Evolutionary conservation across 345 rosid species (phyloP).

Genomic region (Linum lewisii): DNA sequence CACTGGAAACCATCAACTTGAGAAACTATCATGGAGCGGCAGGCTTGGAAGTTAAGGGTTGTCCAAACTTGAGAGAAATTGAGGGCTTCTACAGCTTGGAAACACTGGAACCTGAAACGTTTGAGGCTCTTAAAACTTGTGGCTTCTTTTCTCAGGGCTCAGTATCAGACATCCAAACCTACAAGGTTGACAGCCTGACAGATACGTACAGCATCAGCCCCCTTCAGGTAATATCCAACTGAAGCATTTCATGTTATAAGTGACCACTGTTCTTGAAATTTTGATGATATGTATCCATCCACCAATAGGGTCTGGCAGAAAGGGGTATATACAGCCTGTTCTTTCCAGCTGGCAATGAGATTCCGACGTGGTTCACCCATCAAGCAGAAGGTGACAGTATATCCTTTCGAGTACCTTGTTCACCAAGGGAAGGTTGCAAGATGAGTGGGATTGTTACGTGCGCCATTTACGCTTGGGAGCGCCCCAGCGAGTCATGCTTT

Average conservation of each 20-base stretch:
- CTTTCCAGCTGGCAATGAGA: not conserved
- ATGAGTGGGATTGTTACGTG: slow-evolving; percentile 1
- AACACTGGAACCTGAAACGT: not conserved
- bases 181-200: slow-evolving; percentile 8
- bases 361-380: not conserved
- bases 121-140: not conserved
- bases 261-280: too few species aligned
- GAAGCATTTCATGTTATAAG: too few species aligned
- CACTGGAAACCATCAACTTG: slow-evolving; percentile 2
- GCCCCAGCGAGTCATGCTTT: not conserved
- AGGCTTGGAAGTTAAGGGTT: not conserved
- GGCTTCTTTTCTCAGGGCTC: not conserved
- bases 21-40: not conserved
- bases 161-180: not conserved
- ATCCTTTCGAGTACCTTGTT: not conserved
- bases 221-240: slow-evolving; percentile 7
- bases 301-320: not conserved
- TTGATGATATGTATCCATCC: too few species aligned
- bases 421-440: not conserved
- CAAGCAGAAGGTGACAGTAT: not conserved
- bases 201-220: not conserved
- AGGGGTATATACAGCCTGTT: not conserved
- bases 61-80: slow-evolving; percentile 6
- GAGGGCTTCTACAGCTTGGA: slow-evolving; percentile 13
- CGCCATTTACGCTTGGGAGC: not conserved